These are phyloP conservation scores for Zizania latifolia DNA, from an alignment of 176 grass and related monocot genomes.

Conservation along the genomic window DNA sequence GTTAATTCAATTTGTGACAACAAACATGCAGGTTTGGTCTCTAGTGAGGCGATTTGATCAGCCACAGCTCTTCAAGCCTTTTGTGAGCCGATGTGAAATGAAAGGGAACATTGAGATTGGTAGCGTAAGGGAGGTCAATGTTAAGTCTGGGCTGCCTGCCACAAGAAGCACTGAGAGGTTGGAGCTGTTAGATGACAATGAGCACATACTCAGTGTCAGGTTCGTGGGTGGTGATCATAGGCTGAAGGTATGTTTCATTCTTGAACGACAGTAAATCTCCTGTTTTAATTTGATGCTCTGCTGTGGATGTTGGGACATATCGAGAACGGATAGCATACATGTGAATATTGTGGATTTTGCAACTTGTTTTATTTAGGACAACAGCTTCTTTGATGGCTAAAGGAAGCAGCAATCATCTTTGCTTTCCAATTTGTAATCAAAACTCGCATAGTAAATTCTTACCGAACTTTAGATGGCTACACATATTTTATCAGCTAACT, in stretches of 20 bases:
- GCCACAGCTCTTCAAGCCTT: conserved; percentile 92
- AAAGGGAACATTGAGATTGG: conserved; percentile 75
- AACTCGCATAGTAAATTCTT: neutral
- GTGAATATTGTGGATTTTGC: neutral
- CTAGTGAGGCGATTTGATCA: conserved; percentile 97
- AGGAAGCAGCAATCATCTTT: neutral
- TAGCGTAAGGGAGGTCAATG: conserved; percentile 86
- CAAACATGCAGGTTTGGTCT: conserved; percentile 73
- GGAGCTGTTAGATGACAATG: conserved; percentile 78
- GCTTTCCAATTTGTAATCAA: neutral
- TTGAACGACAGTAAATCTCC: neutral
- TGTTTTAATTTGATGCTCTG: neutral
- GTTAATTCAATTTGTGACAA: neutral
- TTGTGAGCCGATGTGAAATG: conserved; percentile 88
- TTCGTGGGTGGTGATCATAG: conserved; percentile 90
- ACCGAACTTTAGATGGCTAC: neutral
- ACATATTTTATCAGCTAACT: neutral
- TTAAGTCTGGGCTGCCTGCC: conserved; percentile 85
- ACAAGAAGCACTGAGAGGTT: conserved; percentile 83
- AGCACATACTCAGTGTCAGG: conserved; percentile 83
- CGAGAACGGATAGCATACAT: neutral
- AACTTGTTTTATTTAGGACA: neutral
- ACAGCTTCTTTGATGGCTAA: neutral
- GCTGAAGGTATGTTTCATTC: conserved; percentile 54
- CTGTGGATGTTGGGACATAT: conserved; percentile 4